Evolutionary conservation across 352 stramenopile species (phyloP).

Genomic region (Globisporangium radiosum): DNA sequence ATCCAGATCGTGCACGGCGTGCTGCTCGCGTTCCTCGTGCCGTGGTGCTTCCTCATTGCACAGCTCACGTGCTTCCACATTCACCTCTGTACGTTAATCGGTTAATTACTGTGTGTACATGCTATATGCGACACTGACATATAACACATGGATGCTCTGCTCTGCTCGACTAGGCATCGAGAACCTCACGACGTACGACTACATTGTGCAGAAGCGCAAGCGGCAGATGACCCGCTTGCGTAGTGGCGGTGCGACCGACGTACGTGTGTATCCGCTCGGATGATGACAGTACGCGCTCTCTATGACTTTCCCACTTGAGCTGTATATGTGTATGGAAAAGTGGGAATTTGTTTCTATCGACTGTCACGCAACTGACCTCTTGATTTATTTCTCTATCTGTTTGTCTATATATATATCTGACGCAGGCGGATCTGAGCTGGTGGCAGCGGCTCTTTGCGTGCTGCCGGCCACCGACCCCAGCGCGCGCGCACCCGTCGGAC

Average conservation of each 20-base stretch:
- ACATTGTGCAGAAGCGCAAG: slow-evolving; percentile 82
- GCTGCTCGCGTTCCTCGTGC: slow-evolving; percentile 56
- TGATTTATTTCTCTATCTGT: slow-evolving; percentile 10
- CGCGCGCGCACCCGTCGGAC: slow-evolving; percentile 5
- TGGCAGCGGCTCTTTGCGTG: slow-evolving; percentile 28
- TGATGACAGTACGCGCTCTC: not conserved
- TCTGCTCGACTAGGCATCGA: slow-evolving; percentile 40
- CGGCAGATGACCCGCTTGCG: slow-evolving; percentile 56
- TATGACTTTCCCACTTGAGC: too few relatives aligned
- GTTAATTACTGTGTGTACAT: not conserved
- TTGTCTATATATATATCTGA: slow-evolving; percentile 7
- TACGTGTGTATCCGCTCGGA: slow-evolving; percentile 69
- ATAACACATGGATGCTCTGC: too few relatives aligned
- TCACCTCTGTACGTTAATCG: slow-evolving; percentile 56
- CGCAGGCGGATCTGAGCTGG: slow-evolving; percentile 21
- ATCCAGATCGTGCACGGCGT: slow-evolving; percentile 61
- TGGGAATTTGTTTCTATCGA: not conserved
- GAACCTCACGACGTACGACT: slow-evolving; percentile 84
- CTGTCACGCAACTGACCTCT: not conserved
- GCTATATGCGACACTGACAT: not conserved
- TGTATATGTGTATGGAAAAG: too few relatives aligned
- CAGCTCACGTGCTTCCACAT: slow-evolving; percentile 81
- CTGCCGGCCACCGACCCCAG: slow-evolving; percentile 28
- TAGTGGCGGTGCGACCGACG: slow-evolving; percentile 26
- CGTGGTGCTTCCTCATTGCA: slow-evolving; percentile 73